Conservation (phyloP, 805 yeast genomes). For the Saccharomycopsis lassenensis region DNA sequence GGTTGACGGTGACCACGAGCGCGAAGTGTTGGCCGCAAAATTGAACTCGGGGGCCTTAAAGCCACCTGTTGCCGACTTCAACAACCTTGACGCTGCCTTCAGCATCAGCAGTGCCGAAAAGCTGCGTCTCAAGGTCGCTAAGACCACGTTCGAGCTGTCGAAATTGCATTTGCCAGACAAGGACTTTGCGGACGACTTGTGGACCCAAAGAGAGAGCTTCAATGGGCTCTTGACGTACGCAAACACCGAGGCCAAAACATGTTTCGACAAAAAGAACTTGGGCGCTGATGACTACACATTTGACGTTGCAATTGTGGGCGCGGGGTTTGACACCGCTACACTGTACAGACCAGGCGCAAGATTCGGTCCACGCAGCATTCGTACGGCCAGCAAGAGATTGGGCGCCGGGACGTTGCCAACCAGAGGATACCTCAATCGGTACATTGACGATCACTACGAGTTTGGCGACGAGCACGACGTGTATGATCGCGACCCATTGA, state of each 20-base stretch:
- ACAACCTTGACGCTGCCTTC: not conserved
- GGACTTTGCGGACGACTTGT: conserved; percentile 7
- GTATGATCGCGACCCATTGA: conserved; percentile 21
- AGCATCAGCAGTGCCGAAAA: not conserved
- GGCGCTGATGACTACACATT: conserved; percentile 22
- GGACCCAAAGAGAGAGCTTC: not conserved
- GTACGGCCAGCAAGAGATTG: conserved; percentile 45
- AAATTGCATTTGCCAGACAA: conserved; percentile 14
- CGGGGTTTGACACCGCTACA: conserved; percentile 77
- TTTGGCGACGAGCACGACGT: not conserved
- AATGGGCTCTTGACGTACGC: conserved; percentile 11
- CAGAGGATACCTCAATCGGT: conserved; percentile 9
- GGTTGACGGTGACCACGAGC: conserved; percentile 55
- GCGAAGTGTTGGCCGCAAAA: conserved; percentile 39
- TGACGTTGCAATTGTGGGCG: conserved; percentile 68
- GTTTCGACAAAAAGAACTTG: conserved; percentile 4
- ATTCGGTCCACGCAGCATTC: conserved; percentile 67
- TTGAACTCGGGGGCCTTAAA: not conserved
- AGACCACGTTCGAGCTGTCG: conserved; percentile 5
- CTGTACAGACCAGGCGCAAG: conserved; percentile 75
- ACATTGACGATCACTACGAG: conserved; percentile 1
- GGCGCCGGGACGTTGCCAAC: conserved; percentile 18
- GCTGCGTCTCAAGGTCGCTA: not conserved
- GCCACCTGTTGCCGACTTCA: conserved; percentile 6
- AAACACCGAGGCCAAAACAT: not conserved